Evolutionary conservation across 148 eudicot species (phyloP).

Genomic region (Persicaria tinctoria): DNA sequence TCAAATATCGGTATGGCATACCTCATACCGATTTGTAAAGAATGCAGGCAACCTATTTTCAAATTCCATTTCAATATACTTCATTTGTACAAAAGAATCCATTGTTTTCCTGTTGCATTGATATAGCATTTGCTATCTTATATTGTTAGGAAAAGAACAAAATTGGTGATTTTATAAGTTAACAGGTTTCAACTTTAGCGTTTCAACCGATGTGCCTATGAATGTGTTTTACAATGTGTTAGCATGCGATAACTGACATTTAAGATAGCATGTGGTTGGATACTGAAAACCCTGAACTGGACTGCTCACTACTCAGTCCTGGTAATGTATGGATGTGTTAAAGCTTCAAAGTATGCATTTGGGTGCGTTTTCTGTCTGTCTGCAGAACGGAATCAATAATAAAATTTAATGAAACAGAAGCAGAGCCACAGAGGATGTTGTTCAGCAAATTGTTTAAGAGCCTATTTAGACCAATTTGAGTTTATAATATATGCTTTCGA

Average conservation of each 20-base stretch:
- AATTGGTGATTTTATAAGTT: neutral
- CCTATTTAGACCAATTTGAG: neutral
- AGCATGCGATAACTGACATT: too few relatives aligned
- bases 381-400: neutral
- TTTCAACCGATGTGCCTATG: neutral
- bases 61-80: neutral
- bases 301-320: too few relatives aligned
- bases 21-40: neutral
- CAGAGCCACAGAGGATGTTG: neutral
- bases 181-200: neutral
- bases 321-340: neutral
- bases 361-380: neutral
- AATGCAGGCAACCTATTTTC: neutral
- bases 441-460: neutral
- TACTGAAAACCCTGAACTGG: too few relatives aligned
- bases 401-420: neutral
- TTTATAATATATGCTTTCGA: neutral
- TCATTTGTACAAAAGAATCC: neutral
- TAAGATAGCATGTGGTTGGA: too few relatives aligned
- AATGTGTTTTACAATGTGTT: neutral
- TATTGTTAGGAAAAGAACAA: slow-evolving; percentile 3
- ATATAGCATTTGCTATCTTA: neutral
- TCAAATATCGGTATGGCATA: too few relatives aligned
- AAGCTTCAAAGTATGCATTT: neutral
- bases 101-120: neutral